These are phyloP conservation scores for Boletus vinaceobasis DNA, from an alignment of 768 basidiomycete genomes.

Conservation along the genomic window DNA sequence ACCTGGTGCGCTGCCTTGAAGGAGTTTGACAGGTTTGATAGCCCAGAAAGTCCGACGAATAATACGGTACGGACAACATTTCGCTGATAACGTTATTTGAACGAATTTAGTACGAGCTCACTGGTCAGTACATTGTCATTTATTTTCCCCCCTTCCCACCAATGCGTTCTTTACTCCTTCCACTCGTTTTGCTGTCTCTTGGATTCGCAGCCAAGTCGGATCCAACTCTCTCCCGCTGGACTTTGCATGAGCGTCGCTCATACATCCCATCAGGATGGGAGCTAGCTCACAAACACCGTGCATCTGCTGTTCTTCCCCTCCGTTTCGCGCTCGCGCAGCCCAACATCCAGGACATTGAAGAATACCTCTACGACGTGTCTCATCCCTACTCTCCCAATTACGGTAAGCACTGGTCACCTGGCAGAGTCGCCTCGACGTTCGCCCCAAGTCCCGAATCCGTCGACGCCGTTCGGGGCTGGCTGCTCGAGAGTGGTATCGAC, in stretches of 20 bases:
- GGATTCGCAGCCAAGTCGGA: conserved; percentile 10
- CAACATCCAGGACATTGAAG: conserved; percentile 40
- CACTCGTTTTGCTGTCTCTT: conserved; percentile 22
- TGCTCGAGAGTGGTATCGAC: conserved; percentile 36
- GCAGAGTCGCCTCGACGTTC: conserved; percentile 39
- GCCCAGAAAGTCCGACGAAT: too few species aligned
- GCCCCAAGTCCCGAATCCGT: conserved; percentile 38
- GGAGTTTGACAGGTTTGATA: too few species aligned
- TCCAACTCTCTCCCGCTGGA: conserved; percentile 4
- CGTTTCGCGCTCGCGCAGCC: conserved; percentile 44
- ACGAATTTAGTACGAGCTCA: background rate
- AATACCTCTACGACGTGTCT: conserved; percentile 40
- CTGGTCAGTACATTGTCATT: background rate
- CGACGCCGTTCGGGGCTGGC: conserved; percentile 39
- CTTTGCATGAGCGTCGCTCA: conserved; percentile 25
- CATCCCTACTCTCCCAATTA: conserved; percentile 43
- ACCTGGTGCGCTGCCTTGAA: too few species aligned
- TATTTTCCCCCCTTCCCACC: background rate
- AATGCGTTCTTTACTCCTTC: conserved; percentile 22
- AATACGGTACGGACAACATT: too few species aligned
- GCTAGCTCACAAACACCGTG: conserved; percentile 26
- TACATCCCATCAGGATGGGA: conserved; percentile 39
- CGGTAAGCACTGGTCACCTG: conserved; percentile 45
- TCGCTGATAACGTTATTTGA: background rate
- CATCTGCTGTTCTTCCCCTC: conserved; percentile 37